Base-by-base conservation (phyloP, 140 eudicot genomes). In the Flaveria floridana region DNA sequence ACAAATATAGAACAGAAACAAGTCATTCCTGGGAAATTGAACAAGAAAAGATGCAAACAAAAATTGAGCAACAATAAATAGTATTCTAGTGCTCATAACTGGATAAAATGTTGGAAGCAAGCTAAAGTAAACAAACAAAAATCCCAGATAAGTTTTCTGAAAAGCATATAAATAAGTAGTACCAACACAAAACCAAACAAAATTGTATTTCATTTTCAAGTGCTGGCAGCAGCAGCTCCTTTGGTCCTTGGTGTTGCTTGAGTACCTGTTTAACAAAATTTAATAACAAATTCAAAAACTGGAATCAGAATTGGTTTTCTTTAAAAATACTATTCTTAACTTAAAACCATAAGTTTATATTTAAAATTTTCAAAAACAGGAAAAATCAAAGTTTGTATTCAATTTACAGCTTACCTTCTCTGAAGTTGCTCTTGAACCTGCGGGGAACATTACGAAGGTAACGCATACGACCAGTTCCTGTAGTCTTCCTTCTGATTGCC, bases 401-500 rank as follows among this genome's bases (percentile, higher is more conserved):
- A 13, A 11, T 48, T 11, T 48, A 48, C 55, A 14, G 4, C 55
- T 64, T 80, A 89, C 96, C 96, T 79, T 90, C 96, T 76, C 94
- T 85, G 80, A 90, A 87, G 74, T 76, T 76, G 44, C 86, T 81
- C 94, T 90, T 87, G 86, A 87, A 87, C 86, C 96, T 81, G 65
- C 83, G 83, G 2, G 96, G 87, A 72, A 89, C 90, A 81, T 89
- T 79, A 25, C 92, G 90, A 28, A 89, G 85, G 84, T 89, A 85
- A 84, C 90, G 85, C 96, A 89, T 89, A 18, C 96, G 88, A 16
- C 96, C 96, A 2, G 94, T 87, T 75, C 96, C 94, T 8, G 96
- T 87, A 21, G 96, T 87, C 91, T 90, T 90, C 75, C 94, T 86
- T 76, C 96, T 70, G 61, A 90, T 87, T 5, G 96, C 96, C 82